Evolutionary conservation across 306 rosid genomes (phyloP).

Genomic region (Herpetospermum pedunculosum): DNA sequence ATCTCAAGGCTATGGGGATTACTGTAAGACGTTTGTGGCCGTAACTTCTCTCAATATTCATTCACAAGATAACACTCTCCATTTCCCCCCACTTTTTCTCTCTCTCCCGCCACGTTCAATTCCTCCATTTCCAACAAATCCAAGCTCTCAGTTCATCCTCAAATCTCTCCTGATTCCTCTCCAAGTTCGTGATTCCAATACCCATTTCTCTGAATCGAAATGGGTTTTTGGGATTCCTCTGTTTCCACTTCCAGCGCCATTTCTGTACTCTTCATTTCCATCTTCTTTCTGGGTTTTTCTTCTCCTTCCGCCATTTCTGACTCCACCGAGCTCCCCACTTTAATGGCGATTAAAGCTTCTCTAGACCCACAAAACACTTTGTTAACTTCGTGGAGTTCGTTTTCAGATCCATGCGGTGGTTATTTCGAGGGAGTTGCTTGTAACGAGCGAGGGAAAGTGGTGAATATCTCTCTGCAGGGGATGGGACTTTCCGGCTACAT

Average conservation of each 20-base stretch:
- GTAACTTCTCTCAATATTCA: neutral
- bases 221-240: neutral
- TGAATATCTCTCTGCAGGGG: constrained; percentile 75
- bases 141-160: too few relatives aligned
- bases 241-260: neutral
- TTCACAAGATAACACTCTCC: neutral
- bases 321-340: constrained; percentile 7
- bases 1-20: neutral
- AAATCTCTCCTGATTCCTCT: too few relatives aligned
- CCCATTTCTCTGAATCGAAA: neutral
- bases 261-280: neutral
- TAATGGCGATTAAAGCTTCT: constrained; percentile 63
- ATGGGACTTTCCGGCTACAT: constrained; percentile 75
- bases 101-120: neutral
- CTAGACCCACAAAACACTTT: constrained; percentile 62
- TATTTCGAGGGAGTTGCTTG: constrained; percentile 65
- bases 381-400: constrained; percentile 56
- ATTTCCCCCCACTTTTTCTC: neutral
- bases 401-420: constrained; percentile 70
- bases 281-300: neutral
- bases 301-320: neutral
- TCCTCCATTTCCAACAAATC: neutral
- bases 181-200: too few relatives aligned
- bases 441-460: constrained; percentile 64
- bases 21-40: neutral